These are phyloP conservation scores for Penicillium sclerotigenum DNA, from an alignment of 2,329 filamentous ascomycete species.

Conservation along the genomic window DNA sequence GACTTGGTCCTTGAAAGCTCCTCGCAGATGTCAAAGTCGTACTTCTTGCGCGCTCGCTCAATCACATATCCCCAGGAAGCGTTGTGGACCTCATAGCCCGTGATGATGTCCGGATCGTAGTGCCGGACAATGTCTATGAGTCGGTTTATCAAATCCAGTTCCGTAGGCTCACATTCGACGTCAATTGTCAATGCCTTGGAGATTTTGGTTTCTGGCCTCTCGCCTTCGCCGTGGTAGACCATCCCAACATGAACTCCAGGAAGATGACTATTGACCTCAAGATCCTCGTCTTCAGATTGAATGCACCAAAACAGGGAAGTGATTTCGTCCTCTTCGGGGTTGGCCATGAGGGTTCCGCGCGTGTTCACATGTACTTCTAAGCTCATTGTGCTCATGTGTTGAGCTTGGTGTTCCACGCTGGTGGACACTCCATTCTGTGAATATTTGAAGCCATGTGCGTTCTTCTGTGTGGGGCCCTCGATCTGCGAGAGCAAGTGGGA, in stretches of 20 bases:
- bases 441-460: slow-evolving; percentile 79
- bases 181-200: slow-evolving; percentile 60
- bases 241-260: slow-evolving; percentile 64
- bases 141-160: slow-evolving; percentile 80
- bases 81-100: slow-evolving; percentile 91
- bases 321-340: slow-evolving; percentile 87
- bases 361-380: slow-evolving; percentile 90
- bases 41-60: slow-evolving; percentile 79
- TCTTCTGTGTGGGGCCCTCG: slow-evolving; percentile 79
- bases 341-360: slow-evolving; percentile 73
- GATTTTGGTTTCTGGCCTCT: slow-evolving; percentile 59
- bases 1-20: slow-evolving; percentile 87
- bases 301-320: slow-evolving; percentile 87
- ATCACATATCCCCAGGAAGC: slow-evolving; percentile 94
- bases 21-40: slow-evolving; percentile 85
- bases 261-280: slow-evolving; percentile 49
- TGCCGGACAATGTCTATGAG: slow-evolving; percentile 81
- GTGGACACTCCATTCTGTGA: slow-evolving; percentile 72
- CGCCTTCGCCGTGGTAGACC: slow-evolving; percentile 65
- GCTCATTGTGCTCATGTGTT: slow-evolving; percentile 97
- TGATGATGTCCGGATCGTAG: slow-evolving; percentile 87
- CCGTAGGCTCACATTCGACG: slow-evolving; percentile 70
- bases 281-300: slow-evolving; percentile 66
- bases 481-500: slow-evolving; percentile 68
- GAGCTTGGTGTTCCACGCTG: slow-evolving; percentile 75